These are phyloP conservation scores for Ogataea ramenticola DNA, from an alignment of 805 yeast species.

Conservation along the genomic window DNA sequence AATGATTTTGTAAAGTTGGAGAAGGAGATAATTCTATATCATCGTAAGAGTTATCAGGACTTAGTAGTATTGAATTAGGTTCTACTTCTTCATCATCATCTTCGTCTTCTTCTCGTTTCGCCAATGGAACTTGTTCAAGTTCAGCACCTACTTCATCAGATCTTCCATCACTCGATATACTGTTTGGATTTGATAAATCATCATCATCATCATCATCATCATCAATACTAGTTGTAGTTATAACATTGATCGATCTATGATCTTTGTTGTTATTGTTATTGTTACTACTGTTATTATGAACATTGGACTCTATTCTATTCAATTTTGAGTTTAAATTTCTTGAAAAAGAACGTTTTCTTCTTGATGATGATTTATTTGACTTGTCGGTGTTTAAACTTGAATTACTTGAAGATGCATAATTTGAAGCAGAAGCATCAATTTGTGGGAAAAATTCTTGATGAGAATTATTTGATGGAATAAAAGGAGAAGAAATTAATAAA, in stretches of 20 bases:
- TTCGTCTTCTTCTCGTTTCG: background rate
- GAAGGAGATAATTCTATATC: background rate
- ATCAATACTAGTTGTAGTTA: no score
- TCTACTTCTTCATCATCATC: background rate
- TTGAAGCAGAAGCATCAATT: constrained; percentile 1
- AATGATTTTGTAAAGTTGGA: background rate
- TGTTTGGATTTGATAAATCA: background rate
- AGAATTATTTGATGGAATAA: constrained; percentile 7
- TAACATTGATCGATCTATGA: no score
- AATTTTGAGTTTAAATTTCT: constrained; percentile 3
- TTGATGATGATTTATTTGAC: no score
- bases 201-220: background rate
- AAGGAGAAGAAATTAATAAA: constrained; percentile 54
- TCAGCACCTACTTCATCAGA: background rate
- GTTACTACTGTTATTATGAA: no score
- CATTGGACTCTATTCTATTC: background rate
- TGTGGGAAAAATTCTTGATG: background rate
- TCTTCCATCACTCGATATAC: no score
- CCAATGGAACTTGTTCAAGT: no score
- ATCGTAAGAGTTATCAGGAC: background rate
- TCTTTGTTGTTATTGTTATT: no score
- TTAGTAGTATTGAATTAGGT: background rate
- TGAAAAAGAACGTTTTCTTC: background rate
- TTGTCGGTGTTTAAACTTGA: constrained; percentile 2
- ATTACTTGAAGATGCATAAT: constrained; percentile 9